Base-by-base conservation (phyloP, 345 rosid species). In the Turritis glabra region DNA sequence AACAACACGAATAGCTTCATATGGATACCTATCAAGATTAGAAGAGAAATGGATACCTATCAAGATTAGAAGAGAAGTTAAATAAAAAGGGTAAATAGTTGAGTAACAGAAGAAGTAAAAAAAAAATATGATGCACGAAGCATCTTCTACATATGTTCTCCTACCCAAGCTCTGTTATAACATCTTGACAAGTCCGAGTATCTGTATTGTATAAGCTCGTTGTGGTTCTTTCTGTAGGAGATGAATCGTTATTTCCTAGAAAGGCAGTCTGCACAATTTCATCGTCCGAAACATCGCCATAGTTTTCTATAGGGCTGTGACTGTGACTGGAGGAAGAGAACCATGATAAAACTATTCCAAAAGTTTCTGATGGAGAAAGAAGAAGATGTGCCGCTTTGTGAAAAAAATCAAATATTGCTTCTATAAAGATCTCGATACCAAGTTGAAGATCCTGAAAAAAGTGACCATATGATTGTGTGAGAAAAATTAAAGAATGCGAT, bases 151-250 rank as follows among this genome's bases (percentile, higher is more conserved):
- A 8, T 7, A 27, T 18, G 47, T 27, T 50, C 64, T 41, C 74
- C 61, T 82, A 94, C 97, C 99, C 97, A 18, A 88, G 92, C 81
- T 90, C 99, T 26, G 97, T 90, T 78, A 95, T 95, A 37, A 95
- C 90, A 86, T 95, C 99, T 83, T 83, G 88, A 80, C 97, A 90
- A 56, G 99, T 92, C 54, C 99, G 84, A 50, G 91, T 90, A 76
- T 95, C 97, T 48, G 97, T 88, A 63, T 95, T 86, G 53, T 82
- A 79, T 69, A 85, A 83, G 48, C 88, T 51, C 18, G 12, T 82
- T 50, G 79, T 35, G 48, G 77, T 82, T 63, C 76, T 84, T 79
- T 89, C 90, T 25, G 76, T 80, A 72, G 70, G 81, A 56, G 79
- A 63, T 65, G 97, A 82, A 83, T 83, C 80, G 43, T 54, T 41